Evolutionary conservation across 148 eudicot genomes (phyloP), one percentile per base, ranked within the genome.

Genomic region (Fallopia convolvulus): DNA sequence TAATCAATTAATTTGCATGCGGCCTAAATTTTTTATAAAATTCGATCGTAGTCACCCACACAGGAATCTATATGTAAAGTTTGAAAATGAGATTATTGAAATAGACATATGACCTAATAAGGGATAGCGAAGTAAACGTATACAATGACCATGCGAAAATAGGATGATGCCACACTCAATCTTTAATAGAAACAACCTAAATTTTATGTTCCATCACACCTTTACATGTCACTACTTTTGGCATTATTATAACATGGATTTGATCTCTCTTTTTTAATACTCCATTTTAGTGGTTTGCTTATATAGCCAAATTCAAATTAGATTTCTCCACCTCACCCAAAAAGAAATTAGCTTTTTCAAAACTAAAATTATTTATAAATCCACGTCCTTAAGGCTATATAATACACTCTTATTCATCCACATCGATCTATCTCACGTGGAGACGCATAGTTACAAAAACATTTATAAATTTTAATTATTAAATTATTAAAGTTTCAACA

Each of bases 181-280:
- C 72, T 68, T 2, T 32, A 68, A 68, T 68, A 68, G 72, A 68
- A 68, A 2, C 39, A 68, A 68, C 72, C 72, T 68, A 68, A 68
- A 68, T 33, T 68, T 68, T 68, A 42, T 68, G 72, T 68, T 33
- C 72, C 72, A 68, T 68, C 46, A 68, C 9, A 36, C 3, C 72
- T 68, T 68, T 68, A 4, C 72, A 68, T 13, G n/a, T 68, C 72
- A 68, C 3, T 41, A 13, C 33, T 68, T 68, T 30, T 23, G 14
- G 3, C 13, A 12, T 30, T 68, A 63, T 63, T 68, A 63, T 63
- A 32, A 63, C 7, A 26, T 61, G 18, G 11, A 68, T 68, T 6
- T 17, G 21, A 14, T 33, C 4, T 13, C 5, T 68, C 39, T 15
- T 14, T 14, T 68, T 36, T 36, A 68, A 33, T 68, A 21, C 5